Percentiles rank a stretch among this genome's conserved stretches.
phyloP scores from a whole-genome alignment of 768 basidiomycete species.

The Mycena chlorophos region DNA sequence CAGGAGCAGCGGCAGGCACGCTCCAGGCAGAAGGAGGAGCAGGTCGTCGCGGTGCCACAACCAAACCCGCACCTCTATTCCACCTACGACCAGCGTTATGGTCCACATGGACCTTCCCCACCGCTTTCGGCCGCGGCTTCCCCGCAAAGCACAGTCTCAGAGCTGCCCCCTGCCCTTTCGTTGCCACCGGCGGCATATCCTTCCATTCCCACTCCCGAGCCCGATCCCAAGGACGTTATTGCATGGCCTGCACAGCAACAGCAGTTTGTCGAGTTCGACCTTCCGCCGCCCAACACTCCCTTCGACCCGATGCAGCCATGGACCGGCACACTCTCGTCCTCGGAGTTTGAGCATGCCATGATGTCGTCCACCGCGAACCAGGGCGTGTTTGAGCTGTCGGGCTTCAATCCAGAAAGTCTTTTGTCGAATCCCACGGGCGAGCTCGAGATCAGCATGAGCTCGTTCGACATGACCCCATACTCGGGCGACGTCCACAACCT shows the following conservation, averaged over 20 bases:
- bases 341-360: constrained; percentile 29
- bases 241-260: constrained; percentile 11
- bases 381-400: constrained; percentile 36
- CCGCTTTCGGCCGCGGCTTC: constrained; percentile 54
- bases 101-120: constrained; percentile 50
- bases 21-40: constrained; percentile 21
- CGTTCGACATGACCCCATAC: constrained; percentile 20
- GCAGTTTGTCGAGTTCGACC: constrained; percentile 26
- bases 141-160: constrained; percentile 33
- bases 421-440: constrained; percentile 36
- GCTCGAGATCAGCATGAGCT: constrained; percentile 38
- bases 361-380: constrained; percentile 34
- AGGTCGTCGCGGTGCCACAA: constrained; percentile 18
- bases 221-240: constrained; percentile 1
- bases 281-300: constrained; percentile 14
- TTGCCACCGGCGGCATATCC: constrained; percentile 11
- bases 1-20: constrained; percentile 28
- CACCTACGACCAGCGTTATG: constrained; percentile 30
- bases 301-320: constrained; percentile 10
- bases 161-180: constrained; percentile 10
- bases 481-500: constrained; percentile 24
- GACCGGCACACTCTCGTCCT: constrained; percentile 13
- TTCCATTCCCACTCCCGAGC: neutral
- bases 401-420: constrained; percentile 33
- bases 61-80: constrained; percentile 19